Evolutionary conservation across 805 yeast species (phyloP).

Genomic region (Blastobotrys chiropterorum): DNA sequence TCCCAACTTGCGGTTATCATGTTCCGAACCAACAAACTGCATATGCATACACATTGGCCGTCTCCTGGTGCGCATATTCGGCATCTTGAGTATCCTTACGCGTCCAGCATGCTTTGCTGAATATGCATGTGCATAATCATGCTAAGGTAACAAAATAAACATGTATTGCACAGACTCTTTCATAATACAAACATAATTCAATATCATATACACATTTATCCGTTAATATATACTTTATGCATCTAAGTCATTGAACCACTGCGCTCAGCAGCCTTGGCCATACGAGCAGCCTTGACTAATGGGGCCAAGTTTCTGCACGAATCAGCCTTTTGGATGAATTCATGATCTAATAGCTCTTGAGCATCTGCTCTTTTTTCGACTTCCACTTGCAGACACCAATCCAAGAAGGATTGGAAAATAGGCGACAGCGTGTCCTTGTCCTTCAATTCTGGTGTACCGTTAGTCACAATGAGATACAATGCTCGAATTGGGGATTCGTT

Average conservation of each 20-base stretch:
- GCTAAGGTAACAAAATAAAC: too few species aligned
- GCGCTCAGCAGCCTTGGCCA: slow-evolving; percentile 21
- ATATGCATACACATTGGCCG: too few species aligned
- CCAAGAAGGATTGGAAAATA: slow-evolving; percentile 76
- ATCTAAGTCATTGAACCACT: background rate
- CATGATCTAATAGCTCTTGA: slow-evolving; percentile 75
- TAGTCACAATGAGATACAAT: slow-evolving; percentile 86
- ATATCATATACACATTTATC: background rate
- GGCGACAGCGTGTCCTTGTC: slow-evolving; percentile 63
- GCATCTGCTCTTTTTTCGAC: slow-evolving; percentile 87
- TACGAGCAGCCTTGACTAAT: slow-evolving; percentile 28
- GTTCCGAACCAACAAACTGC: too few species aligned
- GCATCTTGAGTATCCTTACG: too few species aligned
- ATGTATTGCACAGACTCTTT: too few species aligned
- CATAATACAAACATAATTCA: background rate
- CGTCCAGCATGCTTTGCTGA: too few species aligned
- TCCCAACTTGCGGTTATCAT: too few species aligned
- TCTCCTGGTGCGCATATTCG: too few species aligned
- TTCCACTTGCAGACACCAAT: slow-evolving; percentile 91
- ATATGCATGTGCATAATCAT: too few species aligned
- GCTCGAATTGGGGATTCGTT: slow-evolving; percentile 96
- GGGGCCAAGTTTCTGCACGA: slow-evolving; percentile 30
- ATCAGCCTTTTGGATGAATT: slow-evolving; percentile 37
- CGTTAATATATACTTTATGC: background rate
- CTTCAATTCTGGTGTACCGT: slow-evolving; percentile 74